phyloP scores from a whole-genome alignment of 768 basidiomycete species.

The Boletus tomentosulus region DNA sequence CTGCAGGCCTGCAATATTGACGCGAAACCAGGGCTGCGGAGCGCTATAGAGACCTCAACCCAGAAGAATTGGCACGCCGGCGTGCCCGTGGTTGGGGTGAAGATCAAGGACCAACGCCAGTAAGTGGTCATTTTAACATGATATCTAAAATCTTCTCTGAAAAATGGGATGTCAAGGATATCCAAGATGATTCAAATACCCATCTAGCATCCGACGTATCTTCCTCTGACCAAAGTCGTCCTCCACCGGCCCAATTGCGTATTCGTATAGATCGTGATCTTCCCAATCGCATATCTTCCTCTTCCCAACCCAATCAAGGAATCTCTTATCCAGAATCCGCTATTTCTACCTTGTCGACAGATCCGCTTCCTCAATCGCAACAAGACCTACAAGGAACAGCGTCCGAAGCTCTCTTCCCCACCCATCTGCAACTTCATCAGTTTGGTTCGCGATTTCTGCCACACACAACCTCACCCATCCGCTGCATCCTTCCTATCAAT shows the following conservation, averaged over 20 bases:
- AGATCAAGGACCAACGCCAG: constrained; percentile 23
- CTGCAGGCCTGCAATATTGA: neutral
- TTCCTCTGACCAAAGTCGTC: constrained; percentile 10
- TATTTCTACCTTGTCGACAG: constrained; percentile 17
- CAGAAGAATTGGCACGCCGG: constrained; percentile 52
- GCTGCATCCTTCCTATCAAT: constrained; percentile 67
- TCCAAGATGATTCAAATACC: constrained; percentile 7
- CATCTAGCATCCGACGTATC: constrained; percentile 3
- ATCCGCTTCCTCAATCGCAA: constrained; percentile 28
- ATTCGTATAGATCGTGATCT: constrained; percentile 43
- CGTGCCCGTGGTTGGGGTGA: constrained; percentile 71
- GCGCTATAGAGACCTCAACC: constrained; percentile 63
- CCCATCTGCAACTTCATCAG: constrained; percentile 64
- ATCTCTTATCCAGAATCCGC: constrained; percentile 6
- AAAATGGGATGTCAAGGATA: constrained; percentile 8
- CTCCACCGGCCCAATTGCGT: constrained; percentile 29
- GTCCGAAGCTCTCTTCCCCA: constrained; percentile 54
- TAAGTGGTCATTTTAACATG: constrained; percentile 6
- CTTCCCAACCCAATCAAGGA: constrained; percentile 6
- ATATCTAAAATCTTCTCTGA: constrained; percentile 7
- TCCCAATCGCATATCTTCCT: constrained; percentile 17
- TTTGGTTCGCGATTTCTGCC: constrained; percentile 87
- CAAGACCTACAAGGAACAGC: constrained; percentile 35
- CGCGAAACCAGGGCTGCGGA: constrained; percentile 66
- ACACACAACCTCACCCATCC: constrained; percentile 70